Percentiles rank a stretch among this genome's conserved stretches.
Conservation (phyloP, 2,329 filamentous ascomycete genomes). For the Dothistroma septosporum region DNA sequence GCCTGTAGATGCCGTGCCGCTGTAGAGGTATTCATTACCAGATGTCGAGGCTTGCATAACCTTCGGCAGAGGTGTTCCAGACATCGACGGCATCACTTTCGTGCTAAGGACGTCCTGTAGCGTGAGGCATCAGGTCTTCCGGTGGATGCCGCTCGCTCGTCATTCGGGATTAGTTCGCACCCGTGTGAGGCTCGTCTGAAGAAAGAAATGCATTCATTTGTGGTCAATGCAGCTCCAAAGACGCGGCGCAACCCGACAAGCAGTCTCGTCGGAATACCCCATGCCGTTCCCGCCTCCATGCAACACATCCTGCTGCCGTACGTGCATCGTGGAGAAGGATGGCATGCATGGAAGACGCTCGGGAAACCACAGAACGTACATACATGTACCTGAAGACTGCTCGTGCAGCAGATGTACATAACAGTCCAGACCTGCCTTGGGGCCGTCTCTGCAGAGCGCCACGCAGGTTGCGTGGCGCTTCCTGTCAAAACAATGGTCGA, state of each 20-base stretch:
- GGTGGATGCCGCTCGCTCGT: background rate
- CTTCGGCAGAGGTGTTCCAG: background rate
- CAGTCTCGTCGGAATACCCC: no score
- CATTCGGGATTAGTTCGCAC: background rate
- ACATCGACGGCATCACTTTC: background rate
- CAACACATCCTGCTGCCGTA: background rate
- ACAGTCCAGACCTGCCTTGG: background rate
- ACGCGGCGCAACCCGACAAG: no score
- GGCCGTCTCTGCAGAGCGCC: background rate
- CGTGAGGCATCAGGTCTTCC: background rate
- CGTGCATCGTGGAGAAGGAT: background rate
- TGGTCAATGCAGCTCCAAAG: no score
- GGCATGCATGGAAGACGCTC: background rate
- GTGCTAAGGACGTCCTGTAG: background rate
- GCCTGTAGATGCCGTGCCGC: background rate
- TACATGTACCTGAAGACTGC: background rate
- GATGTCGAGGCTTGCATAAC: background rate
- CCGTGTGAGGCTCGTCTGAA: no score
- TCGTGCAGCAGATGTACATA: background rate
- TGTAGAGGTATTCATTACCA: background rate
- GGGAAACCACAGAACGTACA: background rate
- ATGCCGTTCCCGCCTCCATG: background rate
- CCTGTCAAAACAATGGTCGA: background rate
- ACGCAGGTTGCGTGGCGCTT: constrained; percentile 1
- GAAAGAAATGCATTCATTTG: no score